phyloP scores from a whole-genome alignment of 2,329 filamentous ascomycete species.

The Colletotrichum phormii region DNA sequence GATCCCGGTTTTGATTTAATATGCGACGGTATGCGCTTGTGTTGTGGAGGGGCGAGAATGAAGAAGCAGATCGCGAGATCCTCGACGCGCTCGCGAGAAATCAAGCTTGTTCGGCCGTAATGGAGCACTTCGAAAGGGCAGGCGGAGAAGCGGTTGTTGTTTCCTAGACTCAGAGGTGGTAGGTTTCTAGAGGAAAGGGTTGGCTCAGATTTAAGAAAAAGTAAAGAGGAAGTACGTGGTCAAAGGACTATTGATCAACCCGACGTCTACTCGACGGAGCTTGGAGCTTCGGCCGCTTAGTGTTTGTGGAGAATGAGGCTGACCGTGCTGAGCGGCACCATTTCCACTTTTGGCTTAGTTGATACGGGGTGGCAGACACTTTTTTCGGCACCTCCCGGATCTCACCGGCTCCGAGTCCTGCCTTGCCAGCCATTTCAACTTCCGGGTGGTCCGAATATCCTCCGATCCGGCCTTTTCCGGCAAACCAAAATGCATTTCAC shows the following conservation, averaged over 20 bases:
- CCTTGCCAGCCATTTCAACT: background rate
- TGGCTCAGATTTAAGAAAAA: background rate
- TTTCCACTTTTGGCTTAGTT: background rate
- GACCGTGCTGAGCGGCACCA: background rate
- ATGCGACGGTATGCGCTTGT: conserved; percentile 38
- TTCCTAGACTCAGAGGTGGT: background rate
- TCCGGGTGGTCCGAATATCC: background rate
- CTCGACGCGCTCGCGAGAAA: background rate
- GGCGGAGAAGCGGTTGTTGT: too few relatives aligned
- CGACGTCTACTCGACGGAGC: background rate
- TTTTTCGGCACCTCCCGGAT: background rate
- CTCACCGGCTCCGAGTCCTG: background rate
- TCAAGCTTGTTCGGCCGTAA: background rate
- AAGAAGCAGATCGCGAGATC: background rate
- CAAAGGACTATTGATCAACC: background rate
- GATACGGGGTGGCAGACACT: background rate
- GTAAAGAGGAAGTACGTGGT: background rate
- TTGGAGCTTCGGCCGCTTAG: background rate
- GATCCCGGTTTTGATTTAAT: background rate
- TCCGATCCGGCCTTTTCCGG: background rate
- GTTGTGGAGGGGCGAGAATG: background rate
- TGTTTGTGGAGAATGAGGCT: conserved; percentile 12
- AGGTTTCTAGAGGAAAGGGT: background rate
- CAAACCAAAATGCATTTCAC: background rate
- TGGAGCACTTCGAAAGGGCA: background rate